Conservation (phyloP, 345 rosid species). For the Eucalyptus shirleyi region DNA sequence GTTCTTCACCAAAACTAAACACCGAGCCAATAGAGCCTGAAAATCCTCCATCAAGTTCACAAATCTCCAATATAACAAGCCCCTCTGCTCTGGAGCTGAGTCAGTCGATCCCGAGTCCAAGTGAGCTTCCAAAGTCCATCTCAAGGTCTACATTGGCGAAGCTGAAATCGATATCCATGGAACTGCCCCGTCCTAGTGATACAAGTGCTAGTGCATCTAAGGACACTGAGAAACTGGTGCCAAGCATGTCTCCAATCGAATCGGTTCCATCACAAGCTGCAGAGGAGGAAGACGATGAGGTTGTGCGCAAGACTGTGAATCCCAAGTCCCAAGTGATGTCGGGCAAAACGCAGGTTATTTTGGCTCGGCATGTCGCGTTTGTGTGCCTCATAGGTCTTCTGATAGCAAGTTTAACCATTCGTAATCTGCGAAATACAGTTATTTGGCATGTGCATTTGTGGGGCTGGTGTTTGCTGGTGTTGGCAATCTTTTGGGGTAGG, state of each 20-base stretch:
- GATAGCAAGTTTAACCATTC: slow-evolving; percentile 20
- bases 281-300: slow-evolving; percentile 8
- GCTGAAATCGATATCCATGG: background rate
- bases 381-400: slow-evolving; percentile 10
- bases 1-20: background rate
- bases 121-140: background rate
- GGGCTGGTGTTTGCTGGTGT: slow-evolving; percentile 45
- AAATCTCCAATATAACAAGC: background rate
- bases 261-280: slow-evolving; percentile 8
- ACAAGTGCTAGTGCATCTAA: background rate
- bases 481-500: slow-evolving; percentile 38
- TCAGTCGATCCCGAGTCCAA: background rate
- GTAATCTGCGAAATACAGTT: background rate
- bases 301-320: background rate
- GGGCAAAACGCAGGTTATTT: background rate
- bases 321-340: too few species aligned
- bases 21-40: background rate
- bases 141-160: accelerated
- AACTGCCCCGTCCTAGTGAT: background rate
- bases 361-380: slow-evolving; percentile 8
- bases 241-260: slow-evolving; percentile 4
- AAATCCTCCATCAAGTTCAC: background rate
- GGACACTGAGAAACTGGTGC: background rate
- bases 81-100: background rate
- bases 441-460: slow-evolving; percentile 41